Evolutionary conservation across 768 basidiomycete species (phyloP).

Genomic region (Leccinum disarticulatum): DNA sequence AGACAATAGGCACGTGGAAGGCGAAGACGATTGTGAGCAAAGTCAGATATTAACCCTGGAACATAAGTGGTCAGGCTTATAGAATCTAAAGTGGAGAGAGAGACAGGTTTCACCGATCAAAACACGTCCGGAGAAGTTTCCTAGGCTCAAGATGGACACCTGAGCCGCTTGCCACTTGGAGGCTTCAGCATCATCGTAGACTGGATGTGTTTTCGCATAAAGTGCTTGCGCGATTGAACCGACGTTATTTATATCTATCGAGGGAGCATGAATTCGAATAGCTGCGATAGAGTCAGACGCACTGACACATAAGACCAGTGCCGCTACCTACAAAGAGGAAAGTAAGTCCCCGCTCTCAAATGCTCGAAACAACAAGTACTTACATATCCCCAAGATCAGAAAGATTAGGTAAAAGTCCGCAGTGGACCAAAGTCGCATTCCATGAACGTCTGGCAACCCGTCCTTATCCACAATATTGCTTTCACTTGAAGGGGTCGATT

Average conservation of each 20-base stretch:
- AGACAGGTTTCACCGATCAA: conserved; percentile 52
- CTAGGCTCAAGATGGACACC: conserved; percentile 79
- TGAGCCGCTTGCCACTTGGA: conserved; percentile 80
- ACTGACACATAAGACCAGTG: conserved; percentile 73
- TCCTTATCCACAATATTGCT: conserved; percentile 19
- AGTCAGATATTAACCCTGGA: conserved; percentile 69
- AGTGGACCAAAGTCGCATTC: conserved; percentile 48
- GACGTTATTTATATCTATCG: conserved; percentile 81
- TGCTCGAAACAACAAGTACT: conserved; percentile 22
- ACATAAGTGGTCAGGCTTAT: neutral
- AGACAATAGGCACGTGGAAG: conserved; percentile 70
- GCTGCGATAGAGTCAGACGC: neutral
- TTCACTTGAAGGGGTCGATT: conserved; percentile 25
- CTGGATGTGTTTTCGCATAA: conserved; percentile 55
- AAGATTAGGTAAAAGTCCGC: conserved; percentile 68
- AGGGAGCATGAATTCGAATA: conserved; percentile 1
- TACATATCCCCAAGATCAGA: conserved; percentile 54
- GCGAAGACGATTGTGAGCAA: conserved; percentile 51
- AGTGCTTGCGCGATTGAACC: conserved; percentile 73
- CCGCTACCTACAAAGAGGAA: conserved; percentile 54
- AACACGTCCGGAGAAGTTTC: conserved; percentile 79
- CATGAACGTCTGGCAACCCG: conserved; percentile 50
- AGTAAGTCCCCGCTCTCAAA: neutral
- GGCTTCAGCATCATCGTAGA: conserved; percentile 67
- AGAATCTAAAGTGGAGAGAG: neutral